These are phyloP conservation scores for Aschersonia sp. DNA, from an alignment of 2,329 filamentous ascomycete genomes.

Conservation along the genomic window DNA sequence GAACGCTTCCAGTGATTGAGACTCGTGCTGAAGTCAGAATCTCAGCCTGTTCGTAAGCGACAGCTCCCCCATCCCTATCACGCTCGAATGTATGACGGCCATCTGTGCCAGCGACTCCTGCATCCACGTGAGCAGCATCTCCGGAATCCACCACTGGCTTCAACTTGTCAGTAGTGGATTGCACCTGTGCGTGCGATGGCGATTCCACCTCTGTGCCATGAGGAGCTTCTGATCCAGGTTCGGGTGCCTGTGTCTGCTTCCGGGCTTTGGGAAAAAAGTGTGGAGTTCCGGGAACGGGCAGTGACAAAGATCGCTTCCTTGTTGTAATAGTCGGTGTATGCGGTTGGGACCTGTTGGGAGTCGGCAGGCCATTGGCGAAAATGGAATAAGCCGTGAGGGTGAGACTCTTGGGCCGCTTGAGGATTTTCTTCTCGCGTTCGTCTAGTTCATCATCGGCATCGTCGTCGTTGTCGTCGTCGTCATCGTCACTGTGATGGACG, in stretches of 20 bases:
- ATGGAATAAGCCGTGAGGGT: conserved; percentile 8
- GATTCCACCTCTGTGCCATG: neutral
- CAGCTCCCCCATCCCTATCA: conserved; percentile 27
- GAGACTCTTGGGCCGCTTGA: conserved; percentile 31
- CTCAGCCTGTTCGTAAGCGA: conserved; percentile 39
- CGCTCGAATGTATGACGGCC: neutral
- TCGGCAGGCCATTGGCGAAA: conserved; percentile 14
- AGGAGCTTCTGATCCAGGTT: neutral
- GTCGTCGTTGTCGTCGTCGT: conserved; percentile 38
- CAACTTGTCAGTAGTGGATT: neutral
- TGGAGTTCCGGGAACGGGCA: conserved; percentile 23
- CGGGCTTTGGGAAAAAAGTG: conserved; percentile 2
- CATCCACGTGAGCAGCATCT: neutral
- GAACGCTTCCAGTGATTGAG: conserved; percentile 36
- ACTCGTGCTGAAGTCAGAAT: conserved; percentile 42
- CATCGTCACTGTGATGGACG: conserved; percentile 19
- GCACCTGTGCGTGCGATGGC: no score
- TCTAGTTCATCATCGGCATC: conserved; percentile 33
- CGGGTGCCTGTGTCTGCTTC: neutral
- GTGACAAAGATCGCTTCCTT: conserved; percentile 32
- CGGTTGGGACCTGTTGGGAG: conserved; percentile 18
- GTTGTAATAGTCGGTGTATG: conserved; percentile 17
- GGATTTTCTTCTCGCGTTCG: conserved; percentile 16
- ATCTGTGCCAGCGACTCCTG: no score
- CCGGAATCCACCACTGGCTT: neutral